Percentiles rank a stretch among this genome's conserved stretches.
Evolutionary conservation across 345 rosid genomes (phyloP).

Genomic region (Eucalyptus guilfoylei): DNA sequence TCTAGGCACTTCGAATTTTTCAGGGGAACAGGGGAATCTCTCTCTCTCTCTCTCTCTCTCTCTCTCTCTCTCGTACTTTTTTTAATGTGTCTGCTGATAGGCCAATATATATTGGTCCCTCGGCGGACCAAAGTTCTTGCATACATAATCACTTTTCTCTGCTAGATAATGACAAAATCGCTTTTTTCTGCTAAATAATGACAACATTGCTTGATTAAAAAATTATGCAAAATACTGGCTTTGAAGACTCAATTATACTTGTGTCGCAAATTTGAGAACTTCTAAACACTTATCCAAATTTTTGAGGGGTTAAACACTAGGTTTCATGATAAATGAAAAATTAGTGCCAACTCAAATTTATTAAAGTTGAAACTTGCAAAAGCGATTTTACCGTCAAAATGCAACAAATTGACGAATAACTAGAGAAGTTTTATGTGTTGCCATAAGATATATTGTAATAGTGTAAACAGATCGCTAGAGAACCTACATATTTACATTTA

Average conservation of each 20-base stretch:
- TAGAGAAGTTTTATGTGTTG: background rate
- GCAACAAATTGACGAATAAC: background rate
- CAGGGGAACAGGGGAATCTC: background rate
- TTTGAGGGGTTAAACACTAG: no score
- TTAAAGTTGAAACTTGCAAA: no score
- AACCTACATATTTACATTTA: background rate
- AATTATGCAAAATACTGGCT: background rate
- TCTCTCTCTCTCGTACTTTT: no score
- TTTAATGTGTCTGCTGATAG: background rate
- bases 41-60: no score
- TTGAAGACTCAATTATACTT: no score
- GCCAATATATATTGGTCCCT: background rate
- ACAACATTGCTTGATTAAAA: background rate
- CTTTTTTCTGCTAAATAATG: background rate
- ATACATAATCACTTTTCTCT: background rate
- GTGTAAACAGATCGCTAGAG: background rate
- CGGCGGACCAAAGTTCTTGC: background rate
- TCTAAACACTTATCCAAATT: no score
- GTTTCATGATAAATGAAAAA: no score
- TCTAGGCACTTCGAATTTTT: no score
- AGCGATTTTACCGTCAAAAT: background rate
- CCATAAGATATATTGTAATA: background rate
- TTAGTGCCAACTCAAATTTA: no score
- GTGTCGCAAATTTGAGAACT: accelerated
- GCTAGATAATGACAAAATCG: no score